These are phyloP conservation scores for Seiridium cupressi DNA, from an alignment of 2,329 filamentous ascomycete genomes.

Conservation along the genomic window DNA sequence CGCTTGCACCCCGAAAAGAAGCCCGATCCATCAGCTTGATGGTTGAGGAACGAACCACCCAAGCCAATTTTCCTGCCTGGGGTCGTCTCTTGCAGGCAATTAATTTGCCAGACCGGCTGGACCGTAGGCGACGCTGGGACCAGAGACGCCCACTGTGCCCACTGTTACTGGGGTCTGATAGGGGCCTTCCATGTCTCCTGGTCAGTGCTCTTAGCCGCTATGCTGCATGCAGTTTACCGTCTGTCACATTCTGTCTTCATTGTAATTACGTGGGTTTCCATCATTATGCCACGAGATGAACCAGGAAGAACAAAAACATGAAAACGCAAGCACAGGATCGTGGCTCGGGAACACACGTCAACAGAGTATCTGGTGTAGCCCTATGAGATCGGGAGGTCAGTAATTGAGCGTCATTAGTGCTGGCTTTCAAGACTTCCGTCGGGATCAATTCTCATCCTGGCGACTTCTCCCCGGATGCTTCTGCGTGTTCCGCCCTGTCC, in stretches of 20 bases:
- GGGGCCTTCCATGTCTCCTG: neutral
- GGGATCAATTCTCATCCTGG: too few species aligned
- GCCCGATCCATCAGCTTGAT: neutral
- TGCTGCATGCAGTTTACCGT: neutral
- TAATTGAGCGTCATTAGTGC: too few species aligned
- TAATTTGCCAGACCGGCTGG: neutral
- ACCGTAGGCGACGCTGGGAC: neutral
- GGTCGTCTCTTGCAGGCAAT: neutral
- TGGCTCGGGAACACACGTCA: neutral
- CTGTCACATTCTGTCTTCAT: neutral
- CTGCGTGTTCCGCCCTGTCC: neutral
- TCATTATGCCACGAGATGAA: neutral
- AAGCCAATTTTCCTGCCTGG: too few species aligned
- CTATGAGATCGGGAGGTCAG: too few species aligned
- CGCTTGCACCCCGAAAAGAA: neutral
- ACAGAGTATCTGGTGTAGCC: neutral
- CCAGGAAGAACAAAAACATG: neutral
- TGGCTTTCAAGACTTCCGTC: too few species aligned
- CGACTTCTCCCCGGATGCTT: neutral
- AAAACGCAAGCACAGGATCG: neutral
- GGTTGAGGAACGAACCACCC: too few species aligned
- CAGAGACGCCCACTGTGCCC: neutral
- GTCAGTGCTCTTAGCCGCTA: neutral
- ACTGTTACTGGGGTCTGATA: neutral
- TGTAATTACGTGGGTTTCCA: slow-evolving; percentile 1